phyloP scores from a whole-genome alignment of 495 filamentous ascomycete genomes.

The Xylaria intraflava region DNA sequence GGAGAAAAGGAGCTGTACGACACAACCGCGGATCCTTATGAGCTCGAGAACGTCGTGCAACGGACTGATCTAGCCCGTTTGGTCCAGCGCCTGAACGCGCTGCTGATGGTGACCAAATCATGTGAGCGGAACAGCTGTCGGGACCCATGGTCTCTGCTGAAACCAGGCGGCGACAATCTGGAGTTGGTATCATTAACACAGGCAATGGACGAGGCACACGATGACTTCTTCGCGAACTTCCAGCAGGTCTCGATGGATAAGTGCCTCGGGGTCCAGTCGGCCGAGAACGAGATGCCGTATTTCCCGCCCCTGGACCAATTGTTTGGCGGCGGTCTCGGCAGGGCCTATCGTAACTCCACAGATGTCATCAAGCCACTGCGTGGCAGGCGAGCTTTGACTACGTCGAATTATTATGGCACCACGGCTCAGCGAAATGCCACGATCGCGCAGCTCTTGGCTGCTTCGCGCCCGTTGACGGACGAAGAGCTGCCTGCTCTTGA shows the following conservation, averaged over 20 bases:
- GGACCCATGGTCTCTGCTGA: constrained; percentile 43
- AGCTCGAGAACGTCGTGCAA: constrained; percentile 6
- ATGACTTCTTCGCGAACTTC: constrained; percentile 1
- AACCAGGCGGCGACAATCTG: constrained; percentile 13
- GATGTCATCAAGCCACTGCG: background rate
- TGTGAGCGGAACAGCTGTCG: constrained; percentile 42
- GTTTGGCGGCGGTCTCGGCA: background rate
- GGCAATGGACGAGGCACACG: constrained; percentile 3
- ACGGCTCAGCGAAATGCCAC: constrained; percentile 1
- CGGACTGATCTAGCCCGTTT: constrained; percentile 1
- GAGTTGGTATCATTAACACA: background rate
- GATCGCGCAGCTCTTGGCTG: background rate
- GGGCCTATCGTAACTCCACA: constrained; percentile 2
- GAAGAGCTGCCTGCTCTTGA: too few species aligned
- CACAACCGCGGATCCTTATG: constrained; percentile 11
- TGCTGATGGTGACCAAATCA: constrained; percentile 47
- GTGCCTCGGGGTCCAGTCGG: background rate
- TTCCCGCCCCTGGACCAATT: background rate
- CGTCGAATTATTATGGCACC: background rate
- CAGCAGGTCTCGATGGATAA: constrained; percentile 3
- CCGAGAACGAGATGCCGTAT: constrained; percentile 3
- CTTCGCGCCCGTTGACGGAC: too few species aligned
- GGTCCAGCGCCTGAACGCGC: constrained; percentile 39
- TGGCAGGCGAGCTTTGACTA: background rate
- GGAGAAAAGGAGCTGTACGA: constrained; percentile 49